phyloP scores from a whole-genome alignment of 257 asterid genomes.

The Sherardia arvensis region DNA sequence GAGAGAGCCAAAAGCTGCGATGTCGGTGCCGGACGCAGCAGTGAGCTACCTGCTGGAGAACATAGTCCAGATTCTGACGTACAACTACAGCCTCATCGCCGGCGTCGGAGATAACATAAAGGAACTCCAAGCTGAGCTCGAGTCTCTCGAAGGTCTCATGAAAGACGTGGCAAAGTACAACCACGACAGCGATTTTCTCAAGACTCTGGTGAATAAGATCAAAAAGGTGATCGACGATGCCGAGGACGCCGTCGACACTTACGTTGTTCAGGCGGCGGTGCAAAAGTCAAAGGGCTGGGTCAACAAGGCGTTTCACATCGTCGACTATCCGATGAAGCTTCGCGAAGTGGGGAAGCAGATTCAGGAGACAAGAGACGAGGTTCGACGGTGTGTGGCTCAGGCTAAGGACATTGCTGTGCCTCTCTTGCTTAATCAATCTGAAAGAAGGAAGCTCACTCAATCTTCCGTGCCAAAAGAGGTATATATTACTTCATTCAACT shows the following conservation, averaged over 20 bases:
- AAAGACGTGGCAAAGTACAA: conserved; percentile 29
- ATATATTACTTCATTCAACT: no score
- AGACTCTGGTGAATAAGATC: conserved; percentile 33
- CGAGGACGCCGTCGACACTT: conserved; percentile 43
- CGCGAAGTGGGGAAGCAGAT: not conserved
- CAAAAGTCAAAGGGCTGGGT: conserved; percentile 29
- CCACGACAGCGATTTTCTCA: conserved; percentile 21
- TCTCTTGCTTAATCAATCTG: not conserved
- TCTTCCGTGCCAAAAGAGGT: not conserved
- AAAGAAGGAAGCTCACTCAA: not conserved
- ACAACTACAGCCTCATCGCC: not conserved
- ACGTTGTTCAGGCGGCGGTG: conserved; percentile 36
- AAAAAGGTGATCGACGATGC: conserved; percentile 36
- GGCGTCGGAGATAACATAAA: conserved; percentile 27
- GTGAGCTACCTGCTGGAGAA: conserved; percentile 43
- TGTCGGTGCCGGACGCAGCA: conserved; percentile 27
- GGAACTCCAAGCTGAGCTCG: conserved; percentile 31
- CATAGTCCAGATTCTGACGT: conserved; percentile 17
- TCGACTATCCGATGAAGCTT: not conserved
- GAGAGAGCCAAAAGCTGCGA: not conserved
- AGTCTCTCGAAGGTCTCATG: conserved; percentile 33
- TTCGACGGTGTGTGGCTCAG: not conserved
- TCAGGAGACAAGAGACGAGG: not conserved
- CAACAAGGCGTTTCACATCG: not conserved
- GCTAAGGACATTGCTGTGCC: not conserved